phyloP scores from a whole-genome alignment of 768 basidiomycete genomes.

The Hebeloma cylindrosporum region DNA sequence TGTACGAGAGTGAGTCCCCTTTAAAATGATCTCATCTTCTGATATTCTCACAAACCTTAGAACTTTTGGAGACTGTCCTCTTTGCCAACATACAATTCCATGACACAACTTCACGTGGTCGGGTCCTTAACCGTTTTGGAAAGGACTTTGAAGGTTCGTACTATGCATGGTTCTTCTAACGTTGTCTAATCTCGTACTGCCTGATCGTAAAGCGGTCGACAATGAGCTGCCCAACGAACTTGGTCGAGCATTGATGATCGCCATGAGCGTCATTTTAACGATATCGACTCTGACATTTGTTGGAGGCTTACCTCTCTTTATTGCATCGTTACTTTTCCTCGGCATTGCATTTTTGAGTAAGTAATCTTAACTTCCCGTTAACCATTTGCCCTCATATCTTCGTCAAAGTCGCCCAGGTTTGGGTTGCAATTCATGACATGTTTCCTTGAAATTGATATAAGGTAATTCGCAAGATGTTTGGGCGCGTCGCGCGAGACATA shows the following conservation, averaged over 20 bases:
- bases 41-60: too few relatives aligned
- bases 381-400: too few relatives aligned
- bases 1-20: slow-evolving; percentile 74
- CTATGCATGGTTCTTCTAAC: slow-evolving; percentile 35
- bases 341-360: neutral
- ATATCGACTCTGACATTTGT: slow-evolving; percentile 72
- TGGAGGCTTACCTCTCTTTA: slow-evolving; percentile 74
- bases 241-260: slow-evolving; percentile 71
- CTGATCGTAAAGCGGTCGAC: slow-evolving; percentile 59
- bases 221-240: slow-evolving; percentile 84
- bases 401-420: too few relatives aligned
- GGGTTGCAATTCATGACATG: too few relatives aligned
- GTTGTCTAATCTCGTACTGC: slow-evolving; percentile 3
- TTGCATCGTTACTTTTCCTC: slow-evolving; percentile 35
- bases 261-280: slow-evolving; percentile 65
- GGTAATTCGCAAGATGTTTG: too few relatives aligned
- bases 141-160: slow-evolving; percentile 78
- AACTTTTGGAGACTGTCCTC: slow-evolving; percentile 74
- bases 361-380: neutral
- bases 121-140: slow-evolving; percentile 77
- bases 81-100: slow-evolving; percentile 93
- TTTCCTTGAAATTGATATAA: too few relatives aligned
- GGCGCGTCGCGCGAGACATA: too few relatives aligned
- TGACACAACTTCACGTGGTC: slow-evolving; percentile 86
- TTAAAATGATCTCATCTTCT: too few relatives aligned